phyloP scores from a whole-genome alignment of 495 filamentous ascomycete genomes.

The Aspergillus leporis region DNA sequence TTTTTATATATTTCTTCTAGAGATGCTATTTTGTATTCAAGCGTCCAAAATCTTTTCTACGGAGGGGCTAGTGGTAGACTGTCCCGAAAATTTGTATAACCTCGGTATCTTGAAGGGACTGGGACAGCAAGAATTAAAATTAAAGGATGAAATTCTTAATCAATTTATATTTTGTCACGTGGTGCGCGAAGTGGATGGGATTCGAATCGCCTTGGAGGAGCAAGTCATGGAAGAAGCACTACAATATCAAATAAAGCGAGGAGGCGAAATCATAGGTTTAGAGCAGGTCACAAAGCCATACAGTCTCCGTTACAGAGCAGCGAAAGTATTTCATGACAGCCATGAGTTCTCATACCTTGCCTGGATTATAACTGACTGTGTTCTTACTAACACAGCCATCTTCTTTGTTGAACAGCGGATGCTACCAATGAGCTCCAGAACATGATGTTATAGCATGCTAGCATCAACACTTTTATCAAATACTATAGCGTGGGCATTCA shows the following conservation, averaged over 20 bases:
- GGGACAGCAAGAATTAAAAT: slow-evolving; percentile 29
- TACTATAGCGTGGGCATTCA: slow-evolving; percentile 37
- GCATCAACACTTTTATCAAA: slow-evolving; percentile 36
- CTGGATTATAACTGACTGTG: slow-evolving; percentile 11
- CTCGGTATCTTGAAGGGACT: slow-evolving; percentile 29
- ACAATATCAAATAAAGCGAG: slow-evolving; percentile 27
- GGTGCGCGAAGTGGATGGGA: slow-evolving; percentile 16
- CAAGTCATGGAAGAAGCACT: slow-evolving; percentile 27
- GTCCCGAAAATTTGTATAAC: slow-evolving; percentile 31
- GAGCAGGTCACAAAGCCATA: slow-evolving; percentile 30
- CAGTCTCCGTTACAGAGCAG: slow-evolving; percentile 34
- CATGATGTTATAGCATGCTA: slow-evolving; percentile 38
- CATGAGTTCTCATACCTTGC: slow-evolving; percentile 17
- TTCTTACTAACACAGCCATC: slow-evolving; percentile 16
- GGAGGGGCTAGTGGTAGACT: slow-evolving; percentile 22
- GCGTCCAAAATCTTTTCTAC: slow-evolving; percentile 28
- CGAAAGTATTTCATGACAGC: slow-evolving; percentile 39
- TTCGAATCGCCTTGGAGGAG: slow-evolving; percentile 31
- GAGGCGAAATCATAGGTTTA: slow-evolving; percentile 33
- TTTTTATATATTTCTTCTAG: slow-evolving; percentile 21
- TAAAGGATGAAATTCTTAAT: slow-evolving; percentile 30
- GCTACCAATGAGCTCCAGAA: slow-evolving; percentile 42
- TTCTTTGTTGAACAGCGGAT: slow-evolving; percentile 26
- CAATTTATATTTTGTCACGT: slow-evolving; percentile 23
- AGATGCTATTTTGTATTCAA: slow-evolving; percentile 32